Percentiles rank a stretch among this genome's conserved stretches.
phyloP scores from a whole-genome alignment of 805 yeast species.

The Tetrapisispora fleetii region DNA sequence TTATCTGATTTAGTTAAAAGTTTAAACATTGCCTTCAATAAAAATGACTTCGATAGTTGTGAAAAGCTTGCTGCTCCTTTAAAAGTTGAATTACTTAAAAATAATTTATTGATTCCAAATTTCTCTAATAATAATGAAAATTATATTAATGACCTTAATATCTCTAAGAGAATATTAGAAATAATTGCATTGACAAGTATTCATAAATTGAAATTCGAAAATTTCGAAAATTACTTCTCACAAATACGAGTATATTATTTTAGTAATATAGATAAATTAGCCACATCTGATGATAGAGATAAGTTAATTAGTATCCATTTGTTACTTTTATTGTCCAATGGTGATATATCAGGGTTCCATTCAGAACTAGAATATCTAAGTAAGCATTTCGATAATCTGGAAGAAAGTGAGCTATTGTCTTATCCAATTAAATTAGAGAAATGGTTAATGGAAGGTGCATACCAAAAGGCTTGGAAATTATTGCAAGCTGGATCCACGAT shows the following conservation, averaged over 20 bases:
- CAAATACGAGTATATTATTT: slow-evolving; percentile 74
- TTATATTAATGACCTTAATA: slow-evolving; percentile 54
- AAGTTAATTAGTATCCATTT: slow-evolving; percentile 71
- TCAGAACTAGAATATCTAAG: slow-evolving; percentile 72
- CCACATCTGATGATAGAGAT: slow-evolving; percentile 49
- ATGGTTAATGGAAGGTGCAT: slow-evolving; percentile 94
- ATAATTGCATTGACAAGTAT: slow-evolving; percentile 78
- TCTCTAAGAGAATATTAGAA: slow-evolving; percentile 76
- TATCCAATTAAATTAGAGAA: slow-evolving; percentile 87
- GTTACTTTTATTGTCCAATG: slow-evolving; percentile 67
- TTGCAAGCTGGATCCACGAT: slow-evolving; percentile 37
- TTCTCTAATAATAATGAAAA: slow-evolving; percentile 25
- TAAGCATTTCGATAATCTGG: slow-evolving; percentile 36
- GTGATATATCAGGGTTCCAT: slow-evolving; percentile 81
- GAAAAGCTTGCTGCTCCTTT: slow-evolving; percentile 55
- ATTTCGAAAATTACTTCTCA: slow-evolving; percentile 62
- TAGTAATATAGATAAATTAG: slow-evolving; percentile 24
- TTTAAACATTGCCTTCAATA: slow-evolving; percentile 53
- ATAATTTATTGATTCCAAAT: slow-evolving; percentile 65
- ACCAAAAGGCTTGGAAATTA: slow-evolving; percentile 80
- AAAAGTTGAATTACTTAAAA: slow-evolving; percentile 70
- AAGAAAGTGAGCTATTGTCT: slow-evolving; percentile 58
- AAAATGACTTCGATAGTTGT: slow-evolving; percentile 53
- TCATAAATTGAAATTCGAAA: slow-evolving; percentile 46
- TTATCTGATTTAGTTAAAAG: slow-evolving; percentile 62